phyloP scores from a whole-genome alignment of 108 stramenopile genomes.

The Asterionellopsis glacialis region DNA sequence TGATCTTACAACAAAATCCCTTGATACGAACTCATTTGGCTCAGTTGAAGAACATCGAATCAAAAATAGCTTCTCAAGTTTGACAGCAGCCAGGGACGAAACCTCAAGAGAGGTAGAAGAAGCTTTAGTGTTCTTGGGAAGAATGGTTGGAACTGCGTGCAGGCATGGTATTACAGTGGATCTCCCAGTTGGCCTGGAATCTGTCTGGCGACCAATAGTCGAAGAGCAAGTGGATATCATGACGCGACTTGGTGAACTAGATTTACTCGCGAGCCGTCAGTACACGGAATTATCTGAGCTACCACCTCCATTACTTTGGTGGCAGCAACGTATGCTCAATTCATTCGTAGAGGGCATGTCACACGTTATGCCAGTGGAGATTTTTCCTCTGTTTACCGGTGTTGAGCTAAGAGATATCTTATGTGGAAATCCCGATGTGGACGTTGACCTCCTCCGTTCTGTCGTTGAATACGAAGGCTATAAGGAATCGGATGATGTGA shows the following conservation, averaged over 20 bases:
- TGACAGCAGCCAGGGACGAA: constrained; percentile 50
- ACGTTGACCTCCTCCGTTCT: constrained; percentile 84
- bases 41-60: constrained; percentile 49
- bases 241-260: constrained; percentile 56
- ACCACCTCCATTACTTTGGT: constrained; percentile 32
- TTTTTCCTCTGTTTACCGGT: constrained; percentile 84
- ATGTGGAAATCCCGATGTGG: constrained; percentile 92
- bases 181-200: constrained; percentile 70
- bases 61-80: constrained; percentile 46
- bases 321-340: constrained; percentile 71
- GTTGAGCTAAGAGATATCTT: constrained; percentile 82
- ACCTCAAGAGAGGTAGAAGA: constrained; percentile 63
- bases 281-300: constrained; percentile 10
- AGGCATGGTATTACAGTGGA: constrained; percentile 88
- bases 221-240: too few species aligned
- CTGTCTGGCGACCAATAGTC: constrained; percentile 62
- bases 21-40: too few species aligned
- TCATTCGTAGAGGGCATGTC: constrained; percentile 87
- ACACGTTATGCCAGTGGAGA: constrained; percentile 88
- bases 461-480: constrained; percentile 96
- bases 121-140: constrained; percentile 83
- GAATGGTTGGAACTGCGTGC: constrained; percentile 86
- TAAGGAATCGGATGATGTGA: constrained; percentile 62
- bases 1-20: constrained; percentile 1
- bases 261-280: constrained; percentile 48